Conservation (phyloP, 768 basidiomycete genomes). For the Mycena alexandri region DNA sequence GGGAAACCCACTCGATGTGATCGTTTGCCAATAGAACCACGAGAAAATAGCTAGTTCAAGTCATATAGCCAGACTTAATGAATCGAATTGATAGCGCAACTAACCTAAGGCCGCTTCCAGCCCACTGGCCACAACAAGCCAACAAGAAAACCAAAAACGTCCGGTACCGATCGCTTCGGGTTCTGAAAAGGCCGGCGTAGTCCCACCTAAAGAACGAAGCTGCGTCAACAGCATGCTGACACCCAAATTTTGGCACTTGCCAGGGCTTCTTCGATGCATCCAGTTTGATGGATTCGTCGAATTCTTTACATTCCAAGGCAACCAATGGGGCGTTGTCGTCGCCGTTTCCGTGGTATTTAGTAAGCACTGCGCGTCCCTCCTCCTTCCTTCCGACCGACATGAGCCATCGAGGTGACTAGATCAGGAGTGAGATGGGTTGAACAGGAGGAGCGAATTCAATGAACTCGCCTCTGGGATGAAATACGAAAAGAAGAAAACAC, state of each 20-base stretch:
- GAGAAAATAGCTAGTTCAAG: conserved; percentile 53
- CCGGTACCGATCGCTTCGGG: conserved; percentile 60
- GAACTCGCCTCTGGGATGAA: conserved; percentile 52
- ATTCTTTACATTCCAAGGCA: conserved; percentile 63
- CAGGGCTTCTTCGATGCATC: conserved; percentile 71
- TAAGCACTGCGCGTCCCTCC: conserved; percentile 61
- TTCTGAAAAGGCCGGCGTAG: conserved; percentile 63
- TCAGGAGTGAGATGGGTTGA: not conserved
- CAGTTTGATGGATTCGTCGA: conserved; percentile 61
- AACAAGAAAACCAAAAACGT: conserved; percentile 64
- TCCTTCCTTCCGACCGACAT: conserved; percentile 62
- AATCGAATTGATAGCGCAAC: not conserved
- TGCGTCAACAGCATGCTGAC: not conserved
- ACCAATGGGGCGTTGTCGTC: conserved; percentile 65
- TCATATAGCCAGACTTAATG: not conserved
- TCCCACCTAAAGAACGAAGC: conserved; percentile 55
- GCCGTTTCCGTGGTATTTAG: conserved; percentile 66
- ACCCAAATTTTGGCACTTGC: conserved; percentile 45
- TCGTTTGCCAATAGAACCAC: conserved; percentile 57
- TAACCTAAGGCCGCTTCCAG: conserved; percentile 66
- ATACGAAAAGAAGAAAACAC: conserved; percentile 43
- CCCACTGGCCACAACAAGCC: conserved; percentile 70
- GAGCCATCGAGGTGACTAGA: conserved; percentile 68
- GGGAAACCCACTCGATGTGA: conserved; percentile 44
- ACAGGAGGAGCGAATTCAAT: not conserved